A percentile compares a stretch with the other conserved stretches of the same genome.
phyloP scores from a whole-genome alignment of 306 rosid species.

The Aeschynomene evenia region DNA sequence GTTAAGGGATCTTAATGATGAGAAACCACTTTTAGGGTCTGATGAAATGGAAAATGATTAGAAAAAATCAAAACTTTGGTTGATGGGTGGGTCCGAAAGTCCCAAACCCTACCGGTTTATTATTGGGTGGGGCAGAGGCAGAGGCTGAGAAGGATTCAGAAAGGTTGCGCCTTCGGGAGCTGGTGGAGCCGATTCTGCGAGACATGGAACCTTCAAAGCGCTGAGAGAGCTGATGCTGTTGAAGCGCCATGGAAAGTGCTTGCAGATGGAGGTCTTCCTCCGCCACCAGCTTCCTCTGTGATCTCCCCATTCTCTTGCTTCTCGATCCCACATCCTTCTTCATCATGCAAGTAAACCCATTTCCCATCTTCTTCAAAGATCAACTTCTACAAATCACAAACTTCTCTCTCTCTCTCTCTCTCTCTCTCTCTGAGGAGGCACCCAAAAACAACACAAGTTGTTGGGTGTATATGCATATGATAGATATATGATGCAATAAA shows the following conservation, averaged over 20 bases:
- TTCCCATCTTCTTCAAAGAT: conserved; percentile 57
- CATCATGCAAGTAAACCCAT: conserved; percentile 79
- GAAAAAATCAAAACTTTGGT: conserved; percentile 40
- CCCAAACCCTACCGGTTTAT: conserved; percentile 66
- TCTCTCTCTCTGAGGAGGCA: conserved; percentile 16
- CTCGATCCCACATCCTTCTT: conserved; percentile 87
- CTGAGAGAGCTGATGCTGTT: conserved; percentile 91
- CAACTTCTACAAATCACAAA: too few species aligned
- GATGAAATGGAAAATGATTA: conserved; percentile 45
- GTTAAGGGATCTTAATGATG: conserved; percentile 40
- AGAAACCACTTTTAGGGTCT: conserved; percentile 37
- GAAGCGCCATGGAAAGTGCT: conserved; percentile 88
- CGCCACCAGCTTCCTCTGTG: conserved; percentile 76
- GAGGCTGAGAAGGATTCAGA: conserved; percentile 52
- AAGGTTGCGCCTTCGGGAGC: conserved; percentile 67
- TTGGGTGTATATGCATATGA: too few species aligned
- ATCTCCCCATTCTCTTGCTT: conserved; percentile 82
- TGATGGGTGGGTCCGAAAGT: too few species aligned
- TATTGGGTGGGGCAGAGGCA: conserved; percentile 24
- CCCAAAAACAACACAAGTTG: neutral
- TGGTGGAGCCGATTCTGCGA: conserved; percentile 78
- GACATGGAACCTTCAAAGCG: conserved; percentile 99
- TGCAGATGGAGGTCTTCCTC: conserved; percentile 95
- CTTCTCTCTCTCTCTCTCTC: neutral
- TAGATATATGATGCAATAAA: neutral